Evolutionary conservation across 768 basidiomycete genomes (phyloP), one percentile per base, ranked within the genome.

Genomic region (Clathrus columnatus): DNA sequence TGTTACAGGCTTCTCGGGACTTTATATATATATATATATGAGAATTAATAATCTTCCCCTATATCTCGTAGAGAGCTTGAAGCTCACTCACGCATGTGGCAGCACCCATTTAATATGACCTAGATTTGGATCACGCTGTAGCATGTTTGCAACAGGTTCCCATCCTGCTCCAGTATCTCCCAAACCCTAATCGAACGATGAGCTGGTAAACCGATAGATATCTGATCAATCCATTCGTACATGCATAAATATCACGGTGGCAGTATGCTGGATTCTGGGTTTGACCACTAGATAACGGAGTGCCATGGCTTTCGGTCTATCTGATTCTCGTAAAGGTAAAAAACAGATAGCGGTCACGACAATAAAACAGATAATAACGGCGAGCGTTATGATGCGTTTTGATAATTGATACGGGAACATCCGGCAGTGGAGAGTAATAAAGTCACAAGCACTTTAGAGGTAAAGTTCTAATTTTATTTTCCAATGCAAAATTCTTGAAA

Each of bases 401-500:
- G 30, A 7, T 16, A 32, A 32, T 7, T 16, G 30, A 32, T 16
- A 16, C 30, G 30, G 30, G 16, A 32, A 16, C 30, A 32, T 32
- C 16, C 30, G 30, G 30, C 30, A 32, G 16, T 7, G 30, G 30
- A 32, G 16, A n/a, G 16, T 16, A 16, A 16, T 32, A 7, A 32
- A 7, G 30, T 32, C 30, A 32, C 30, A 32, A 32, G n/a, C n/a
- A n/a, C n/a, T 42, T 42, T 20, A 42, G 41, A 42, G 41, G 20
- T 42, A 42, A 11, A 20, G 41, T 11, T 11, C n/a, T 46, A n/a
- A 46, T 46, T 1, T 70, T 61, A 90, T 71, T 93, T 91, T 32
- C 91, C 91, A 50, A 94, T 89, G 64, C 92, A 95, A 67, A 95
- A 95, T 50, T 88, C 85, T 29, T 76, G 74, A 64, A 95, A 95